phyloP scores from a whole-genome alignment of 441 rosid genomes.

The Adansonia rubrostipa region DNA sequence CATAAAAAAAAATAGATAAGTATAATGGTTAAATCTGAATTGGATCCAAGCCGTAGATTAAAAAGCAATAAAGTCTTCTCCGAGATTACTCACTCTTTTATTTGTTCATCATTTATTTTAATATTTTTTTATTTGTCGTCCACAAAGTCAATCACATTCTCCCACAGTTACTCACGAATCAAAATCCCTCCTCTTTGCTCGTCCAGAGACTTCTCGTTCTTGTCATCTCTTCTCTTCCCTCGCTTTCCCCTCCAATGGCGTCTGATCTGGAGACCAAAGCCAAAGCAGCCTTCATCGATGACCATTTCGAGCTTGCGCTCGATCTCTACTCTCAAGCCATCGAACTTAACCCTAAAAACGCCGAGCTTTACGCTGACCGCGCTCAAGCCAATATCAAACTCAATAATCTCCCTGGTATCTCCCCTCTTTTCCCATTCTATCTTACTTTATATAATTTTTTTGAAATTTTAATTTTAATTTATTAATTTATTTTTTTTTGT shows the following conservation, averaged over 20 bases:
- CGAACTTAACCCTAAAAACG: conserved; percentile 56
- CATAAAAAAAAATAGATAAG: too few relatives aligned
- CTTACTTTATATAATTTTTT: not conserved
- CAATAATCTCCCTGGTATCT: conserved; percentile 62
- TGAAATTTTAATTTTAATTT: too few relatives aligned
- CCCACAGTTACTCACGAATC: not conserved
- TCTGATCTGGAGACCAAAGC: conserved; percentile 73
- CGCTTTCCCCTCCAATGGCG: conserved; percentile 53
- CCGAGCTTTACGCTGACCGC: conserved; percentile 85
- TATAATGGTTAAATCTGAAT: too few relatives aligned
- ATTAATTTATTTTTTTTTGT: not conserved
- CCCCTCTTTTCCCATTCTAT: not conserved
- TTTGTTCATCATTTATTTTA: too few relatives aligned
- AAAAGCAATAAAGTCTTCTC: too few relatives aligned
- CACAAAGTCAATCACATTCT: conserved; percentile 27
- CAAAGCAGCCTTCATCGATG: conserved; percentile 86
- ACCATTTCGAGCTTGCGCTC: conserved; percentile 76
- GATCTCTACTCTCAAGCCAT: conserved; percentile 85
- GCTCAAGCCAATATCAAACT: conserved; percentile 92
- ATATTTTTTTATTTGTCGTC: too few relatives aligned
- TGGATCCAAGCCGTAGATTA: too few relatives aligned
- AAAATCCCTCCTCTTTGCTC: not conserved
- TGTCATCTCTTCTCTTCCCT: not conserved
- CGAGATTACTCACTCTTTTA: too few relatives aligned
- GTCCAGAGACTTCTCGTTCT: conserved; percentile 10